Evolutionary conservation across 1,284 basidiomycete genomes (phyloP).

Genomic region (Ustilago shanxiensis): DNA sequence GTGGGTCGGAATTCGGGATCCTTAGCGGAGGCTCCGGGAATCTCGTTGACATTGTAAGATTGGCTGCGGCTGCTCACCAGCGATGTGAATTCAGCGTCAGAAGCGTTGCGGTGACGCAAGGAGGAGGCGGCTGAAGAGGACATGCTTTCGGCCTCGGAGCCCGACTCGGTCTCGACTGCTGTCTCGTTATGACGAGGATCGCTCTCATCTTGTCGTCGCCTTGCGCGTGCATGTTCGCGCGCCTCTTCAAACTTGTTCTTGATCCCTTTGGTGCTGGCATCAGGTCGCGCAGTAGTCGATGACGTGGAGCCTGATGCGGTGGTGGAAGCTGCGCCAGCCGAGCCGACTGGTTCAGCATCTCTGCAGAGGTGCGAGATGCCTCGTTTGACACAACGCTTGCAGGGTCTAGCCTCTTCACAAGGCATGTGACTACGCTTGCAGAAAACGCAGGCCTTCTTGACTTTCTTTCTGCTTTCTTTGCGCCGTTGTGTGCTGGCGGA

Average conservation of each 20-base stretch:
- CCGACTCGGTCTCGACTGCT: constrained; percentile 20
- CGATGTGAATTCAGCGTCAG: constrained; percentile 5
- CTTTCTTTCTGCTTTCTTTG: constrained; percentile 51
- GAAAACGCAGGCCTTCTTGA: constrained; percentile 55
- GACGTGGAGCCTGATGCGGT: constrained; percentile 9
- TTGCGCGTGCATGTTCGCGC: constrained; percentile 17
- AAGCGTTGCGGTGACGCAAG: constrained; percentile 9
- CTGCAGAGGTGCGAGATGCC: constrained; percentile 52
- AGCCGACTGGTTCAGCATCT: constrained; percentile 41
- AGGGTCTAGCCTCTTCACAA: constrained; percentile 43
- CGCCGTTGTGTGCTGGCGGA: constrained; percentile 5
- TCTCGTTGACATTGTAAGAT: constrained; percentile 22
- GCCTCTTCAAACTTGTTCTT: constrained; percentile 25
- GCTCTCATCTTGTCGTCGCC: constrained; percentile 7
- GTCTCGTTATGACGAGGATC: constrained; percentile 1
- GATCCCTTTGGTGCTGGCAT: constrained; percentile 9
- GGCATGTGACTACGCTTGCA: constrained; percentile 59
- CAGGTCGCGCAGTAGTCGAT: not conserved
- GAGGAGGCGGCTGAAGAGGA: constrained; percentile 29
- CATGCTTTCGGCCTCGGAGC: constrained; percentile 27
- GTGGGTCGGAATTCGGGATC: constrained; percentile 38
- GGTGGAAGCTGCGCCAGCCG: constrained; percentile 15
- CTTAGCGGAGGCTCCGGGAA: constrained; percentile 27
- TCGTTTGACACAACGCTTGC: constrained; percentile 49
- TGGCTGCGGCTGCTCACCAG: not conserved